phyloP scores from a whole-genome alignment of 2,329 filamentous ascomycete genomes.

The Diaporthe citri region DNA sequence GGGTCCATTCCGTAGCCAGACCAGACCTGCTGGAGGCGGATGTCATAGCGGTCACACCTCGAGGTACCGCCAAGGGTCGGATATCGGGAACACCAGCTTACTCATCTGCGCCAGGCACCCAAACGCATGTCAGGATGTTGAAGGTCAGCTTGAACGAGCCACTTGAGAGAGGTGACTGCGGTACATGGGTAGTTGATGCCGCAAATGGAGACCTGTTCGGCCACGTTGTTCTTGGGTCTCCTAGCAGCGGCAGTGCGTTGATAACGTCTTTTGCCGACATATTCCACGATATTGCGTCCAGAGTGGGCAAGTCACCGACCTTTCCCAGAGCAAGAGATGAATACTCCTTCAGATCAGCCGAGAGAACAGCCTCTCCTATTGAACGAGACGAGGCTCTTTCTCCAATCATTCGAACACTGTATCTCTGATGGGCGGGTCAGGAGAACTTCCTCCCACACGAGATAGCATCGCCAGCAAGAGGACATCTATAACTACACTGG shows the following conservation, averaged over 20 bases:
- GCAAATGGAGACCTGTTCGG: not conserved
- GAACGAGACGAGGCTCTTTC: too few species aligned
- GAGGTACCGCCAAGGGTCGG: not conserved
- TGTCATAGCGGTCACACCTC: conserved; percentile 6
- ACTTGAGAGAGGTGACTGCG: conserved; percentile 8
- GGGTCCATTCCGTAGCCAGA: not conserved
- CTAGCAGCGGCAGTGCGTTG: not conserved
- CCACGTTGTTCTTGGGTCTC: conserved; percentile 28
- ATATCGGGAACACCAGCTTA: conserved; percentile 18
- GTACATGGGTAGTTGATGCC: conserved; percentile 5
- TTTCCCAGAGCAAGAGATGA: not conserved
- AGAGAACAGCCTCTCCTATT: too few species aligned
- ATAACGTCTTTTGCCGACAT: not conserved
- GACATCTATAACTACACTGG: too few species aligned
- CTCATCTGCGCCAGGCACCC: not conserved
- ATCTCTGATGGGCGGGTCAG: too few species aligned
- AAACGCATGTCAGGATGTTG: not conserved
- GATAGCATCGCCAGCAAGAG: not conserved
- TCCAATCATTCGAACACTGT: too few species aligned
- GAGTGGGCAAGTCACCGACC: not conserved
- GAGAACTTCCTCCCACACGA: too few species aligned
- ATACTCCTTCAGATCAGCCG: too few species aligned
- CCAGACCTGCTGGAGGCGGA: not conserved
- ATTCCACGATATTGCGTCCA: not conserved
- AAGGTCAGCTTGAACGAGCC: not conserved